Base-by-base conservation (phyloP, 768 basidiomycete species). In the Leccinum barrowsii region DNA sequence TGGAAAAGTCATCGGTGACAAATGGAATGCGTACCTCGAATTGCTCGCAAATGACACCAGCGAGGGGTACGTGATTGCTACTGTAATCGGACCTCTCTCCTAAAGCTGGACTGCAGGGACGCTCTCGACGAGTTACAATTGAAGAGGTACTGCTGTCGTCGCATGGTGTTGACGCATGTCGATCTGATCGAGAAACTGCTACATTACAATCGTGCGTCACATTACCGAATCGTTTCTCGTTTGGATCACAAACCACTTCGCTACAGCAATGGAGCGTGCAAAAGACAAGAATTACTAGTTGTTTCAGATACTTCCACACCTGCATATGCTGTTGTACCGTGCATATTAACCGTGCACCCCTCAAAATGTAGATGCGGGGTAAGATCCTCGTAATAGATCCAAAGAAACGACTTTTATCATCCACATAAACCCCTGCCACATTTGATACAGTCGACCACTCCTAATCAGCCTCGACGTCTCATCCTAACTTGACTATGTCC, bases 161-260 rank as follows among this genome's bases (percentile, higher is more conserved):
- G 96, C 50, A 98, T 98, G 96, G 92, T 98, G 5, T 77, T 98
- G 55, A 98, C 96, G 0, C 96, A 98, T 72, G 96, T 98, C 56
- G 96, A 98, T 75, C 80, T 98, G 62, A 98, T 98, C 65, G 96
- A 98, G 76, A 98, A 98, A 75, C 81, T 98, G 17, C 78, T 98
- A 22, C 93, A 96, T 67, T 98, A 96, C 73, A 96, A 95, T 74
- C 94, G 94, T 97, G 54, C 57, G 73, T 67, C 48, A 19, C 46
- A 19, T 46, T 53, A 65, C 89, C 78, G 17, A 58, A 46, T 54
- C 46, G 12, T 26, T 55, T 46, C 19, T 51, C 22, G 6, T 52
- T 34, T 10, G 1, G 1, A 15, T 50, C 4, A 34, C 55, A 28
- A 8, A 61, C 24, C 34, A 1, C 48, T 42, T 30, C 21, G 30